Base-by-base conservation (phyloP, 345 rosid genomes). In the Capsella bursapastoris region DNA sequence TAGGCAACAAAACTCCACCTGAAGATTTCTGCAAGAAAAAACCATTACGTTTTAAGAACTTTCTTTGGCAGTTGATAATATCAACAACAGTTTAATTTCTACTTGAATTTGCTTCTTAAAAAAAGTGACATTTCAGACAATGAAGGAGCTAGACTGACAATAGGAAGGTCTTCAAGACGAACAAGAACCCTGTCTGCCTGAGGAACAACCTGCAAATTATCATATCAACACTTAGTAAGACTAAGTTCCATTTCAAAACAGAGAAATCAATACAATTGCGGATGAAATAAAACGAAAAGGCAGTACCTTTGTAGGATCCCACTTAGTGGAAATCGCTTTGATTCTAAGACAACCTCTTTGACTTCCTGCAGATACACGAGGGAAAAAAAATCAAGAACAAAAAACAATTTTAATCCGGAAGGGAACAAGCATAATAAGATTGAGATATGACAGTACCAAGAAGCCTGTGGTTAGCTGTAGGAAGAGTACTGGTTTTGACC, bases 111-210 rank as follows among this genome's bases (percentile, higher is more conserved):
- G 12, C 29, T 68, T 69, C 22, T 56, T 27, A 27, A 16, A 4
- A 68, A 52, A 40, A 43, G 51, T 61, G 53, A 28, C 7, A 38
- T 61, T 40, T 75, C 14, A 59, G 45, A 64, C 15, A 18, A 49
- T 13, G 58, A 51, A 5, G 31, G 38, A 4, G 49, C 12, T 56
- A 52, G 8, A 53, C 96, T 89, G 82, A 25, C 68, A 14, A 44
- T 45, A 4, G 97, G 79, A 47, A 89, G 87, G 73, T 86, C 83
- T 63, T 91, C 90, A 37, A 94, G 97, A 64, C 96, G 96, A 68
- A 89, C 82, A 34, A 94, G 91, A 66, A 91, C 96, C 60, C 98
- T 88, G 58, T 91, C 97, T 75, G 95, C 93, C 79, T 94, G 97
- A 32, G 98, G 96, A 83, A 85, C 93, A 70, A 94, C 95, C 97